Base-by-base conservation (phyloP, 768 basidiomycete species). In the Tephrocybe sp. region DNA sequence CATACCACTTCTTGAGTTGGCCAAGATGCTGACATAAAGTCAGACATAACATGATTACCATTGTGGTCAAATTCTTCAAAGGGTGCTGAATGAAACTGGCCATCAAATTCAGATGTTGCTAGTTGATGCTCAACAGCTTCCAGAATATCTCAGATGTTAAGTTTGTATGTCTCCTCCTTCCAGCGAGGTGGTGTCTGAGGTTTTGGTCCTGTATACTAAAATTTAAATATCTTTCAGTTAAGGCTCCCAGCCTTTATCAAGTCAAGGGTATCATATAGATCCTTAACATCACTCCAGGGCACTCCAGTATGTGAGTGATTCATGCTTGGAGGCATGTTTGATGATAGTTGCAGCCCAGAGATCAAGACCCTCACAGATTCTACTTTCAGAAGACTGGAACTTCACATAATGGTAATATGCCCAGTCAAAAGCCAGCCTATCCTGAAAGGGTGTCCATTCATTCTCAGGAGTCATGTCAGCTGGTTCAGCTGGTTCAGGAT, bases 21-120 rank as follows among this genome's bases (percentile, higher is more conserved):
- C 70, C 69, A 72, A 48, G 68, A 51, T 9, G 62, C 70, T 2
- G 70, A 72, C 68, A 74, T 70, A 0, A 73, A 38, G 47, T 72
- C 62, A 4, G 58, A 64, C 61, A 68, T 66, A 70, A 72, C 49
- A 12, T 54, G 57, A 27, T 57, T 34, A n/a, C 41, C 50, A 6
- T 42, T 44, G 13, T 35, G 21, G 35, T 59, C 36, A 26, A 42
- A 61, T 44, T 61, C 40, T 4, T 34, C 24, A 31, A 49, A 61
- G 0, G 55, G 60, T 21, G 34, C 35, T 24, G 38, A 41, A 21
- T 53, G 45, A 18, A 55, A 53, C 16, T 51, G 32, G 38, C 44
- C 47, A 5, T 51, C 37, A 36, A 60, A 60, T 8, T 53, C 52
- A n/a, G 39, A 12, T 19, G 37, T 55, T 8, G 42, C 25, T 13